Percentiles rank a stretch among this genome's conserved stretches.
phyloP scores from a whole-genome alignment of 1,284 basidiomycete genomes.

The Laetiporus sulphureus region DNA sequence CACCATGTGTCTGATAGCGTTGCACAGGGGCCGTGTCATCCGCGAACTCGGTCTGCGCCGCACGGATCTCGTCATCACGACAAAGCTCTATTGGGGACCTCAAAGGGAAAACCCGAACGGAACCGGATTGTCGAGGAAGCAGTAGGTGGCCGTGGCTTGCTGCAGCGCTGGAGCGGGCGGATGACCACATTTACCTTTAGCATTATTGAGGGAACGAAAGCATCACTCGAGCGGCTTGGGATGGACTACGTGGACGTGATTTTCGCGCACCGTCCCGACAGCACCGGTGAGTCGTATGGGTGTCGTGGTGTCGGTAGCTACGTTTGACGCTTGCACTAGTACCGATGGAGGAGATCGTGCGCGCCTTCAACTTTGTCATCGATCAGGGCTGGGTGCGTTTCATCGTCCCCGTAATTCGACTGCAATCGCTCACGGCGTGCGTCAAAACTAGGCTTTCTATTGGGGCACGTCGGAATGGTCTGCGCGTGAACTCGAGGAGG shows the following conservation, averaged over 20 bases:
- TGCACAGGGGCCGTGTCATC: constrained; percentile 65
- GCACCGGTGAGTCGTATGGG: constrained; percentile 36
- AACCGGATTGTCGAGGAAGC: constrained; percentile 63
- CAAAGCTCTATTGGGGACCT: constrained; percentile 56
- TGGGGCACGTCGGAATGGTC: constrained; percentile 82
- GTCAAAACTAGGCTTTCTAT: constrained; percentile 47
- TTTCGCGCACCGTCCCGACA: constrained; percentile 58
- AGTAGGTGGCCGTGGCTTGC: constrained; percentile 37
- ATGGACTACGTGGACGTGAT: constrained; percentile 76
- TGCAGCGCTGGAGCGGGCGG: neutral
- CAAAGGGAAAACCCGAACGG: constrained; percentile 45
- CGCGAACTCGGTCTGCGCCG: constrained; percentile 68
- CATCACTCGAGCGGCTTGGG: constrained; percentile 62
- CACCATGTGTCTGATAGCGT: neutral
- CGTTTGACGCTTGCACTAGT: constrained; percentile 29
- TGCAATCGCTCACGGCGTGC: neutral
- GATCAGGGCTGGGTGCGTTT: constrained; percentile 53
- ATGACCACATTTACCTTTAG: constrained; percentile 25
- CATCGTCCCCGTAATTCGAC: neutral
- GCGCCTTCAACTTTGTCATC: constrained; percentile 66
- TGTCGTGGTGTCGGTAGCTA: no score
- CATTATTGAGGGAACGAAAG: constrained; percentile 73
- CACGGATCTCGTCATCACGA: constrained; percentile 69
- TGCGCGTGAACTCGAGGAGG: constrained; percentile 68
- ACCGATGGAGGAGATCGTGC: constrained; percentile 67